phyloP scores from a whole-genome alignment of 139 green algal genomes.

The Diplosphaera chodatii region DNA sequence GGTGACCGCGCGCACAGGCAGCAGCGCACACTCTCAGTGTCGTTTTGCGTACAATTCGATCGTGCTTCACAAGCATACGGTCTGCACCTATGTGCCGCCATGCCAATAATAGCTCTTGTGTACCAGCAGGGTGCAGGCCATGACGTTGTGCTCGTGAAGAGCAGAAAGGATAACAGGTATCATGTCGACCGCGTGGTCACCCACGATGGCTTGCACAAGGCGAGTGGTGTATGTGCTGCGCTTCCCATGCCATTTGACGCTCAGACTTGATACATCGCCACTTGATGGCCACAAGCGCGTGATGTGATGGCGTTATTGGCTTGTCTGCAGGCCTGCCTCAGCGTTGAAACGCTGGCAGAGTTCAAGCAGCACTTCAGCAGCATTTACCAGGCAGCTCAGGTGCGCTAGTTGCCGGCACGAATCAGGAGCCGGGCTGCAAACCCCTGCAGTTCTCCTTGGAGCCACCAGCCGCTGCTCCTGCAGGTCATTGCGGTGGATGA shows the following conservation, averaged over 20 bases:
- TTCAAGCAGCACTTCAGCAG: neutral
- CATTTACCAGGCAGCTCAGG: neutral
- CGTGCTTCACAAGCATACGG: no score
- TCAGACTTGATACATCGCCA: no score
- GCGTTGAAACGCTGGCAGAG: neutral
- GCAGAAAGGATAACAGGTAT: conserved; percentile 56
- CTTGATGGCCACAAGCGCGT: no score
- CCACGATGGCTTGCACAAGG: conserved; percentile 32
- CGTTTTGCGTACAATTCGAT: no score
- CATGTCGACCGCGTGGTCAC: conserved; percentile 24
- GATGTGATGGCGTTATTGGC: no score
- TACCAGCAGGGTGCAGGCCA: conserved; percentile 20
- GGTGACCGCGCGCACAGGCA: no score
- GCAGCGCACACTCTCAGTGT: no score
- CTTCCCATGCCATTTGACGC: no score
- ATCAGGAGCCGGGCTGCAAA: neutral
- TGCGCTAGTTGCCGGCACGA: neutral
- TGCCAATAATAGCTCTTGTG: neutral
- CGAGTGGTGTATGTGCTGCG: neutral
- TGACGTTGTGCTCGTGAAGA: conserved; percentile 52
- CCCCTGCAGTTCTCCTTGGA: neutral
- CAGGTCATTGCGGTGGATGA: conserved; percentile 80
- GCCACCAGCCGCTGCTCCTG: neutral
- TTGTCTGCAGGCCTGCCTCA: neutral
- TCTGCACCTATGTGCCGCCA: no score